Base-by-base conservation (phyloP, 345 rosid genomes). In the Eucalyptus regnans region DNA sequence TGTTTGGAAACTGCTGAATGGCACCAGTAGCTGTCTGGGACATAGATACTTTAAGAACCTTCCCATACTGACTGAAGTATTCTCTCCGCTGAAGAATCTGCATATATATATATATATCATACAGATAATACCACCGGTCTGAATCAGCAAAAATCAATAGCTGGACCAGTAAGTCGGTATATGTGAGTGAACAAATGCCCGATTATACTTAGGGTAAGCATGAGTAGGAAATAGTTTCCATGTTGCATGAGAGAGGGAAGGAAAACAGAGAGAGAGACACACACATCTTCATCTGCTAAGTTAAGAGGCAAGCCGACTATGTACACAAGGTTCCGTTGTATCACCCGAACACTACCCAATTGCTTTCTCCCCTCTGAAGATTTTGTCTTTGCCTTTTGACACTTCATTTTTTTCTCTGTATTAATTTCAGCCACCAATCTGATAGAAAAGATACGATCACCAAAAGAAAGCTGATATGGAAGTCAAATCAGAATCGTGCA, bases 21-120 rank as follows among this genome's bases (percentile, higher is more conserved):
- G 94, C 93, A 88, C 99, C 99, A 86, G 97, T 66, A 88, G 99
- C 93, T n/a, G 98, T 95, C n/a, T 96, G 96, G 66, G 99, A 96
- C 97, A 96, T 93, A 33, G 99, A 96, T n/a, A 96, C 99, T 91
- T 96, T 97, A 44, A 94, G 90, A 86, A 96, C 99, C 91, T 96
- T 97, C 88, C 99, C 99, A 90, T 97, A 97, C 88, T 95, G 99
- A 80, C 96, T 96, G 92, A 97, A 97, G 90, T 95, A 96, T 86
- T 97, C 99, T 92, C 88, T 95, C 9, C 49, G 92, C 88, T 95
- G 97, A 87, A 97, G 97, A 92, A 96, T 93, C 99, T 97, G 95
- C 91, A 87, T 52, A 68, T 80, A 41, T 80, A 41, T n/a, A n/a
- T n/a, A n/a, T 41, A 83, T 29, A 66, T 49, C 48, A 49, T 16